Base-by-base conservation (phyloP, 768 basidiomycete genomes). In the Suillus luteus region DNA sequence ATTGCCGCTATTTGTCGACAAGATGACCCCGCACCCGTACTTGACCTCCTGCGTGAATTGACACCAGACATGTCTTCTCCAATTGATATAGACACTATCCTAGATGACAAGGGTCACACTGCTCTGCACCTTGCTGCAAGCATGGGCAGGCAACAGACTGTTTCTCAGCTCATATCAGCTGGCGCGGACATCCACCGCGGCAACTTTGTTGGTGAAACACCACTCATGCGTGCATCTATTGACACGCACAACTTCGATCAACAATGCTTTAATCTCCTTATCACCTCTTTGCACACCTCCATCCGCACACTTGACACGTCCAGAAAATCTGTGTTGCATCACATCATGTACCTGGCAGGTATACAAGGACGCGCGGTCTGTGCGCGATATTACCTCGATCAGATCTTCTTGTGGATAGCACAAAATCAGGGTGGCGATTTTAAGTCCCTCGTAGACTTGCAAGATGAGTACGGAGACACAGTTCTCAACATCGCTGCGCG, bases 391-490 rank as follows among this genome's bases (percentile, higher is more conserved):
- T 99, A 99, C 74, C 85, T 99, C 62, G 93, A 96, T 67, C 88
- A 90, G 70, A 86, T 98, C 60, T 87, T 99, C 69, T 83, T 88
- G 66, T 94, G 89, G 87, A 86, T 98, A 68, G 93, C 89, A 19
- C 85, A 90, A 62, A 80, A 89, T 64, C 86, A 94, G 68, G 84
- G 82, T 9, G 91, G 89, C 1, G 87, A 90, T 68, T 95, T 93
- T 72, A 82, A 83, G 69, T 88, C 86, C 5, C 77, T 98, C 59
- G 88, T 99, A 12, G 94, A 99, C 75, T 79, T 96, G 48, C 93
- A 94, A 76, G 97, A 99, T 71, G 88, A 92, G 68, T 90, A 98
- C 73, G 97, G 96, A 0, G 97, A 99, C 72, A 98, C 96, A 0
- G 94, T 94, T 8, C 75, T 99, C 70, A 97, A 97, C 77, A 92